Evolutionary conservation across 2,329 filamentous ascomycete genomes (phyloP), one percentile per base, ranked within the genome.

Genomic region (Pseudofabraea citricarpa): DNA sequence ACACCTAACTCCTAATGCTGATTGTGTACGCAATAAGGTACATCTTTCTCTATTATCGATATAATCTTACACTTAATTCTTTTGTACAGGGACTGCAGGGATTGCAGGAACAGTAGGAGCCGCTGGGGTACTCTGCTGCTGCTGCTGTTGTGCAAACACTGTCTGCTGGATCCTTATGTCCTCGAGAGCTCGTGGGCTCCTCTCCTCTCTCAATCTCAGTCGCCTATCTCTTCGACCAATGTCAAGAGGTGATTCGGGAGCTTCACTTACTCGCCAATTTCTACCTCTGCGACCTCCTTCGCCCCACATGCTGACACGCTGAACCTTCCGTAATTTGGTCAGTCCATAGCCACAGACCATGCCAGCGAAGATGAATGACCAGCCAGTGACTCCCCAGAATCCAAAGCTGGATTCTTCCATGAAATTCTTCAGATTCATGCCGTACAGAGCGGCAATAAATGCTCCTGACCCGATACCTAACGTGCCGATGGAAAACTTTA

Each of bases 361-460:
- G 43, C 83, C 75, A 12, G 87, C 88, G 63, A 90, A 82, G 44
- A 83, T 57, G 44, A 84, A 75, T 45, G 87, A 94, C 48, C 78
- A 71, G 15, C 70, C 73, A 2, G 85, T 88, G 47, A 98, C 83
- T 42, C 79, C 79, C 36, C 75, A 75, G 63, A 98, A 97, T 9
- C 91, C 93, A 64, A 88, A 78, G 64, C 88, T 79, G 2, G 87
- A 90, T 62, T 97, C 91, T 70, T 98, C 93, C 56, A 97, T 89
- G 65, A 96, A 97, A 67, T 97, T 97, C 63, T 96, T 94, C 52
- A 98, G 72, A 70, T 98, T 98, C 90, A 97, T 97, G 56, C 93
- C 93, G 74, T 97, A 98, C n/a, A 98, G 81, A n/a, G 90, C 90
- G 7, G 93, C 94, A 57, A 96, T 77, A 61, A 97, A 94, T 39